Evolutionary conservation across 1,139 yeast genomes (phyloP).

Genomic region (Nakaseomyces delphensis): DNA sequence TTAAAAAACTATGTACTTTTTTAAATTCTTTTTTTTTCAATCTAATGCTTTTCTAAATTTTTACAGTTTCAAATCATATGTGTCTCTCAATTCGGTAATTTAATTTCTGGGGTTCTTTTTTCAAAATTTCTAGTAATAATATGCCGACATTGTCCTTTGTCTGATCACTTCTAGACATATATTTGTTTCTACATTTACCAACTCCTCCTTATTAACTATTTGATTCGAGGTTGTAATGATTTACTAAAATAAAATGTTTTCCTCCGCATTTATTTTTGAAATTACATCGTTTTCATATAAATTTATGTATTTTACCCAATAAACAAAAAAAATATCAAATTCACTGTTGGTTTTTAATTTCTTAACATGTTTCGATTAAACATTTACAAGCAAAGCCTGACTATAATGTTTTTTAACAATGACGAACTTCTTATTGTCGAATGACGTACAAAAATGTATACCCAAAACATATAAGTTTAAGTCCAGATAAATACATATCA

Average conservation of each 20-base stretch:
- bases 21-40: constrained; percentile 1
- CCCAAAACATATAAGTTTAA: not conserved
- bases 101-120: not conserved
- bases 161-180: not conserved
- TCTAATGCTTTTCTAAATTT: constrained; percentile 4
- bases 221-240: constrained; percentile 5
- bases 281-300: constrained; percentile 7
- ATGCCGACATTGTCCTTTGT: not conserved
- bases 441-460: no score
- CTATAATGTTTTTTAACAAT: no score
- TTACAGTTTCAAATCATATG: constrained; percentile 4
- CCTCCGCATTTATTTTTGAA: constrained; percentile 5
- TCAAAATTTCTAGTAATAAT: not conserved
- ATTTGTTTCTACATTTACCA: constrained; percentile 4
- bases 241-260: constrained; percentile 4
- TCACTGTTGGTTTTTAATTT: not conserved
- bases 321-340: constrained; percentile 5
- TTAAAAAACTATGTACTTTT: constrained; percentile 3
- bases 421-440: no score
- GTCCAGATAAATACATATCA: no score
- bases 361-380: no score
- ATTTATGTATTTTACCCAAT: constrained; percentile 6
- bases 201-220: constrained; percentile 5
- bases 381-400: no score
- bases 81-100: not conserved